Evolutionary conservation across 2,329 filamentous ascomycete species (phyloP), one percentile per base, ranked within the genome.

Genomic region (Penicillium nordicum): DNA sequence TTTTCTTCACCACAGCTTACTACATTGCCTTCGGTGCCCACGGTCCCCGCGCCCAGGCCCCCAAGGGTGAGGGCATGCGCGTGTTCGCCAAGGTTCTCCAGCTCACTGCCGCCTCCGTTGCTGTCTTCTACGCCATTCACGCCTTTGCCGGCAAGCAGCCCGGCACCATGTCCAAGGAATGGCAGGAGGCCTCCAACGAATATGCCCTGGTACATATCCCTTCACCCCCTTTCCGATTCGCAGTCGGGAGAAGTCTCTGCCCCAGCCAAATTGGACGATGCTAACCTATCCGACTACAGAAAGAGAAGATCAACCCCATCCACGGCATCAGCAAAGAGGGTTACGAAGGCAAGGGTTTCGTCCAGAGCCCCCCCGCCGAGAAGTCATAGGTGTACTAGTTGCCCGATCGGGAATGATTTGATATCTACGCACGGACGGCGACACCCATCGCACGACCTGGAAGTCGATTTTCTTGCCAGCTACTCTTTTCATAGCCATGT

Each of bases 1-100:
- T 58, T 50, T 29, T 29, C 37, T 60, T 23, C 55, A 43, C 14
- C 66, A 77, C 75, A 99, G 94, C 94, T 64, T 99, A 97, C 86
- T 99, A 90, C 88, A 96, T 99, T 73, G 92, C 94, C 66, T 99
- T 99, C 75, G 94, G 94, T 65, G 88, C 92, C 72, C 94, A 99
- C 79, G 94, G 94, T 57, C 94, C 94, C 69, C 93, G 94, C 69
- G 87, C 93, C 67, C 80, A 83, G 62, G 77, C 88, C 66, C 90
- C 93, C 61, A 89, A 94, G 65, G 93, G 90, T 70, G 93, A 97
- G 83, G 83, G 82, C 77, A 84, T 85, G 78, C 92, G 87, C 76
- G 82, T 97, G 68, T 82, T 89, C 71, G 80, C 86, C 73, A 89
- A 92, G 78, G 88, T 90, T 57, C 72, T 81, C 59, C 75, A 87